Base-by-base conservation (phyloP, 768 basidiomycete species). In the Pleurotus sapidus region DNA sequence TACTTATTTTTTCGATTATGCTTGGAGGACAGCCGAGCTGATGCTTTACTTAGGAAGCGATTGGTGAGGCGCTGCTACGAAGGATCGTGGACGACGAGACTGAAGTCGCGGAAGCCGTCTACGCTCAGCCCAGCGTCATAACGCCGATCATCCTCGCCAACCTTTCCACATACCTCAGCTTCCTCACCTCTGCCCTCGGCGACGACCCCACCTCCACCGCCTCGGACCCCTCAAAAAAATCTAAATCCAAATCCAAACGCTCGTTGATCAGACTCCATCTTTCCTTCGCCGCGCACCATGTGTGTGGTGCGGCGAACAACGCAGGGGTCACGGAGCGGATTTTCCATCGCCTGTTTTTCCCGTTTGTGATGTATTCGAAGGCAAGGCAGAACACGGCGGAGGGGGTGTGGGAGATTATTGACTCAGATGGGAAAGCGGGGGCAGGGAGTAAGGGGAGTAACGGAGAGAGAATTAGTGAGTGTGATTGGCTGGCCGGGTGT, bases 341-440 rank as follows among this genome's bases (percentile, higher is more conserved):
- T 23, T 82, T 84, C 59, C 73, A 82, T 59, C 70, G 74, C 30
- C 66, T 87, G 1, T 69, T 95, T 55, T 89, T 93, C 65, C 89
- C 93, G 0, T 83, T 84, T 64, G 71, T 95, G 45, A 68, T 95
- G 14, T 87, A 83, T 62, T 87, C 90, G 5, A 92, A 89, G 64
- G 71, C 87, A 2, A 79, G 86, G 50, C 81, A 87, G 59, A 86
- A 84, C 65, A 88, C 83, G 0, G 78, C 84, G 0, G 77, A 82
- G 18, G 67, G 78, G n/a, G 82, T 86, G 0, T 95, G 93, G 93
- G 85, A 86, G 55, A 69, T 81, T n/a, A 66, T 94, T 57, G 68
- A 64, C n/a, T 77, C 76, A 49, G 67, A 49, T 25, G 11, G 24
- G 61, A 27, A 49, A 4, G 20, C 54, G 46, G n/a, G n/a, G 6